A percentile compares a stretch with the other conserved stretches of the same genome.
phyloP scores from a whole-genome alignment of 352 stramenopile genomes.

The Elongisporangium prolatum region DNA sequence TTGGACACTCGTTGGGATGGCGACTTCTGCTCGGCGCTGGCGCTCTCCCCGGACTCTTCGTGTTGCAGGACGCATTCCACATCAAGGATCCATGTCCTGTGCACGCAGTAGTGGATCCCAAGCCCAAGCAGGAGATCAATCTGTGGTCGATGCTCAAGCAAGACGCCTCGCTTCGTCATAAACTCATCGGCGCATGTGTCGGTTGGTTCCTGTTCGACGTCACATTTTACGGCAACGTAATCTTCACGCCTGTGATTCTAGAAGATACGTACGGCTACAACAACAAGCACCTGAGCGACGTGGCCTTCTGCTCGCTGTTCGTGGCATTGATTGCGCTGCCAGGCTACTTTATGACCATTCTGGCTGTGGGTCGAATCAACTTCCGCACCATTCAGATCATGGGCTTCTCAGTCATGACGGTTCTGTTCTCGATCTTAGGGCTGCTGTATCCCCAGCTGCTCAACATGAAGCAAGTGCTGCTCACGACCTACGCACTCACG shows the following conservation, averaged over 20 bases:
- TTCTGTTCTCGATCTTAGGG: slow-evolving; percentile 61
- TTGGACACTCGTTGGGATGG: slow-evolving; percentile 34
- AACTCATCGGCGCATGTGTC: slow-evolving; percentile 71
- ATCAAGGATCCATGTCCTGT: too few species aligned
- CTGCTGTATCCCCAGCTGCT: slow-evolving; percentile 49
- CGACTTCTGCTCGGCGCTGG: slow-evolving; percentile 47
- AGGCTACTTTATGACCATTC: slow-evolving; percentile 63
- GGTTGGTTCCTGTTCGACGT: slow-evolving; percentile 93
- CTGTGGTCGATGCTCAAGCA: slow-evolving; percentile 26
- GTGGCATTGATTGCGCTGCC: slow-evolving; percentile 69
- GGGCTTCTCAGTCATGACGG: slow-evolving; percentile 65
- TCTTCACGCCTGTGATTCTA: slow-evolving; percentile 85
- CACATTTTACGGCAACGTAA: slow-evolving; percentile 86
- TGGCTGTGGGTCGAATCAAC: slow-evolving; percentile 57
- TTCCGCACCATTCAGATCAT: slow-evolving; percentile 80
- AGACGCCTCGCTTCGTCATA: slow-evolving; percentile 32
- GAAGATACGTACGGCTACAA: slow-evolving; percentile 62
- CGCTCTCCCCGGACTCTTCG: slow-evolving; percentile 53
- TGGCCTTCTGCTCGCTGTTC: slow-evolving; percentile 60
- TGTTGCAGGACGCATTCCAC: slow-evolving; percentile 46
- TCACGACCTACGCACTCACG: slow-evolving; percentile 70
- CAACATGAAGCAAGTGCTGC: slow-evolving; percentile 31
- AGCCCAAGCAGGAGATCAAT: slow-evolving; percentile 3
- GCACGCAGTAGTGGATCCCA: slow-evolving; percentile 1
- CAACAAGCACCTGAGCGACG: slow-evolving; percentile 46